Percentiles rank a stretch among this genome's conserved stretches.
Evolutionary conservation across 495 filamentous ascomycete genomes (phyloP).

Genomic region (Melanomma pulvis-pyrius): DNA sequence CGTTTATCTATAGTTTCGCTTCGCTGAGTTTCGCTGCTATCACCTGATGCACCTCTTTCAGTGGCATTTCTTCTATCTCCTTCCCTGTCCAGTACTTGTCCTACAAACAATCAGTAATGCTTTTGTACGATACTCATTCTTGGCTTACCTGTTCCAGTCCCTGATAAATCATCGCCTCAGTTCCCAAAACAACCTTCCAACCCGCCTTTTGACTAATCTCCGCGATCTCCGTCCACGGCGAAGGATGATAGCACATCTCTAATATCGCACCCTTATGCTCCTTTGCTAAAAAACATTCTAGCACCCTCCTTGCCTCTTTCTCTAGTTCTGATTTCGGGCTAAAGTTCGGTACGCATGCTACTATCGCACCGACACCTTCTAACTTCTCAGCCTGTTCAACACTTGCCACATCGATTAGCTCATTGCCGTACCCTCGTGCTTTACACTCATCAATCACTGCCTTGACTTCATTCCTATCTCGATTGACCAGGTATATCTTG

Average conservation of each 20-base stretch:
- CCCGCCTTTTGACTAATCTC: constrained; percentile 56
- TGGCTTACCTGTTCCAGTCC: constrained; percentile 62
- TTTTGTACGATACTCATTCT: neutral
- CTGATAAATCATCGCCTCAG: constrained; percentile 75
- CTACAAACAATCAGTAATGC: constrained; percentile 21
- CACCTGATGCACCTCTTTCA: constrained; percentile 55
- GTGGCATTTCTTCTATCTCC: constrained; percentile 57
- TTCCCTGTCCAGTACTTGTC: constrained; percentile 65
- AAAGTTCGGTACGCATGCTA: constrained; percentile 72
- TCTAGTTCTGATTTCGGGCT: constrained; percentile 63
- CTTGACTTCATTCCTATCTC: constrained; percentile 64
- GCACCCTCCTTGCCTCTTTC: constrained; percentile 56
- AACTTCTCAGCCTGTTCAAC: constrained; percentile 58
- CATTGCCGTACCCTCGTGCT: constrained; percentile 53
- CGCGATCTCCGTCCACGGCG: constrained; percentile 66
- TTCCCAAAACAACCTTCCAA: constrained; percentile 71
- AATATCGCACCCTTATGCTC: constrained; percentile 65
- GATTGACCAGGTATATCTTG: constrained; percentile 71
- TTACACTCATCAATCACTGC: constrained; percentile 62
- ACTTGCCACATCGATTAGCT: constrained; percentile 59
- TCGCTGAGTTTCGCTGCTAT: constrained; percentile 49
- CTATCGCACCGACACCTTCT: constrained; percentile 61
- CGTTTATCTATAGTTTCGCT: constrained; percentile 16
- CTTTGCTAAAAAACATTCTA: constrained; percentile 57
- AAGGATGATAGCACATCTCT: constrained; percentile 81